Percentiles rank a stretch among this genome's conserved stretches.
phyloP scores from a whole-genome alignment of 495 filamentous ascomycete species.

The Podospora bellae-mahoneyi region DNA sequence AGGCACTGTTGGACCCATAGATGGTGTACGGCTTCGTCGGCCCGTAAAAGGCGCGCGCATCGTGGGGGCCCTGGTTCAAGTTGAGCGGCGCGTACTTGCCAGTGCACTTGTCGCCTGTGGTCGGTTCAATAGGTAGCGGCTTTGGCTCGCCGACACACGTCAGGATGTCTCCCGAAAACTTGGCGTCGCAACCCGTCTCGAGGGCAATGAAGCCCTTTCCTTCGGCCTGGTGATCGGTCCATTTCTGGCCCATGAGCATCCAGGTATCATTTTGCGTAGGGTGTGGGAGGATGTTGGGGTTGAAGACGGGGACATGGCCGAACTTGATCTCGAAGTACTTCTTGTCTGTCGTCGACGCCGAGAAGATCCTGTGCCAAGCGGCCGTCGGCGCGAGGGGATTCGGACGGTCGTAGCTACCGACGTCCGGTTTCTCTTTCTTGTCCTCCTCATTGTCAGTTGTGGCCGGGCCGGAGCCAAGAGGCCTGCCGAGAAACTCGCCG shows the following conservation, averaged over 20 bases:
- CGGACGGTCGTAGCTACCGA: constrained; percentile 1
- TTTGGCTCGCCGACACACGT: constrained; percentile 38
- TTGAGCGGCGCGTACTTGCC: constrained; percentile 36
- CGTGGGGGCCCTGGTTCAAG: constrained; percentile 47
- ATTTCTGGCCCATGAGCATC: constrained; percentile 46
- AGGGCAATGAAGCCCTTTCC: constrained; percentile 13
- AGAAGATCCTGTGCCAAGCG: constrained; percentile 40
- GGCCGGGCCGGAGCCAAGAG: not conserved
- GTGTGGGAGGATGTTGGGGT: constrained; percentile 55
- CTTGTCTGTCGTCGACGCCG: constrained; percentile 38
- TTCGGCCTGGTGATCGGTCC: constrained; percentile 18
- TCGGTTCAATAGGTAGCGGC: constrained; percentile 43
- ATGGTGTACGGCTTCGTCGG: constrained; percentile 43
- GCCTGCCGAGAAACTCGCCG: constrained; percentile 12
- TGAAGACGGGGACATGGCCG: constrained; percentile 36
- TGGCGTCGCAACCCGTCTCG: constrained; percentile 47
- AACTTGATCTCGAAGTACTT: constrained; percentile 46
- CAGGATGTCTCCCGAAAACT: constrained; percentile 38
- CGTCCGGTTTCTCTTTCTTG: not conserved
- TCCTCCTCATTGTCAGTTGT: not conserved
- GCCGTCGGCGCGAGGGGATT: constrained; percentile 10
- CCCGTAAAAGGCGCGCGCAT: constrained; percentile 53
- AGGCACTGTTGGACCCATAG: constrained; percentile 49
- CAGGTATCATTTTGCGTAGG: constrained; percentile 41
- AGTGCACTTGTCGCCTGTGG: constrained; percentile 39